Conservation (phyloP, 2,329 filamentous ascomycete species). For the Apiospora aurea region DNA sequence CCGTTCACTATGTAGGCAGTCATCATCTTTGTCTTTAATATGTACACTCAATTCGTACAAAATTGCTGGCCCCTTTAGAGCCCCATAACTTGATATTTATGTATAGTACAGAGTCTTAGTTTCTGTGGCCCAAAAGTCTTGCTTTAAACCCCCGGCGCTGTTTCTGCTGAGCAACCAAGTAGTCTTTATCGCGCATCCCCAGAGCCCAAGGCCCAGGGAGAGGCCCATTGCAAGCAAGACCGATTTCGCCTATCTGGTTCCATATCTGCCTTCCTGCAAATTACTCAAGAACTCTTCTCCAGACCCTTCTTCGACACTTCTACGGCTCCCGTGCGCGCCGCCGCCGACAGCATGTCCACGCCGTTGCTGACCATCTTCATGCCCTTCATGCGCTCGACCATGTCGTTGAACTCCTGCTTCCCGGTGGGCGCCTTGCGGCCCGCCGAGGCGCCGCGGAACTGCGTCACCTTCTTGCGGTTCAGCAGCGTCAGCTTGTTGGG, state of each 20-base stretch:
- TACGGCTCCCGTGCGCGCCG: neutral
- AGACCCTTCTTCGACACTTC: neutral
- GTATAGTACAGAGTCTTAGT: slow-evolving; percentile 25
- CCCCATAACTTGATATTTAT: neutral
- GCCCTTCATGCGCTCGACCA: slow-evolving; percentile 56
- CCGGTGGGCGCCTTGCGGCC: slow-evolving; percentile 56
- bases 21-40: slow-evolving; percentile 1
- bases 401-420: slow-evolving; percentile 69
- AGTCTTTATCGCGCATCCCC: neutral
- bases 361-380: slow-evolving; percentile 41
- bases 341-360: slow-evolving; percentile 21
- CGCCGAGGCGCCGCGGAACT: slow-evolving; percentile 59
- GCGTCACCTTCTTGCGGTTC: slow-evolving; percentile 86
- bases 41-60: slow-evolving; percentile 28
- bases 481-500: slow-evolving; percentile 75
- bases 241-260: neutral
- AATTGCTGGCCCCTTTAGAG: neutral
- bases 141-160: slow-evolving; percentile 9
- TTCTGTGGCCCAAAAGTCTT: neutral
- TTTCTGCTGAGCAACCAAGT: neutral
- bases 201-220: neutral
- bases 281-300: neutral
- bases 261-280: neutral
- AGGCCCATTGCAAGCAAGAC: neutral
- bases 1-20: neutral